Conservation (phyloP, 106 monocot genomes). For the Alisma plantagoaquatica region DNA sequence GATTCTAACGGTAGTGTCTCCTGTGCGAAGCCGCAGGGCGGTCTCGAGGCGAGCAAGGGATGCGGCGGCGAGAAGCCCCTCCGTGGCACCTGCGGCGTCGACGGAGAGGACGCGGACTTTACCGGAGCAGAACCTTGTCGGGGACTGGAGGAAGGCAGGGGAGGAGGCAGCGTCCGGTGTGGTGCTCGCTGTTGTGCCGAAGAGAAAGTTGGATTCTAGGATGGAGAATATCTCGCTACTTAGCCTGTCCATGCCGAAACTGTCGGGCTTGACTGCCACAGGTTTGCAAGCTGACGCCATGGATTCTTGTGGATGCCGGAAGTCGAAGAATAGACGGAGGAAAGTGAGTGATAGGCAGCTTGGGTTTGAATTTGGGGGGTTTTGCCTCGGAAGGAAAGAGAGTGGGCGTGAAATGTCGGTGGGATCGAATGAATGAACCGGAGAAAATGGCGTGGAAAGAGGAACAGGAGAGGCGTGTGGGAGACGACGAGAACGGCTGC, state of each 20-base stretch:
- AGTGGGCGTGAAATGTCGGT: background rate
- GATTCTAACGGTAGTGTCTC: slow-evolving; percentile 30
- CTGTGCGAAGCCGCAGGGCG: slow-evolving; percentile 24
- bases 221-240: slow-evolving; percentile 20
- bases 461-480: background rate
- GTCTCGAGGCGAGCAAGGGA: slow-evolving; percentile 47
- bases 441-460: background rate
- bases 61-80: slow-evolving; percentile 37
- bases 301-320: too few relatives aligned
- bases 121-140: slow-evolving; percentile 1
- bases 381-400: background rate
- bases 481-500: too few relatives aligned
- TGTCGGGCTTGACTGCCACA: slow-evolving; percentile 1
- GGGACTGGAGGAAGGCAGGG: background rate
- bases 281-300: background rate
- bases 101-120: slow-evolving; percentile 74
- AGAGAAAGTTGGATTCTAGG: slow-evolving; percentile 18
- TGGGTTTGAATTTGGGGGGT: background rate
- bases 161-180: background rate
- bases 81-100: slow-evolving; percentile 41
- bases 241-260: slow-evolving; percentile 15
- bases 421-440: background rate
- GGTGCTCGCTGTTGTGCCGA: slow-evolving; percentile 9
- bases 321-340: background rate
- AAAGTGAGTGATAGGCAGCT: background rate